Conservation (phyloP, 2,329 filamentous ascomycete genomes). For the Drechslerella stenobrocha region DNA sequence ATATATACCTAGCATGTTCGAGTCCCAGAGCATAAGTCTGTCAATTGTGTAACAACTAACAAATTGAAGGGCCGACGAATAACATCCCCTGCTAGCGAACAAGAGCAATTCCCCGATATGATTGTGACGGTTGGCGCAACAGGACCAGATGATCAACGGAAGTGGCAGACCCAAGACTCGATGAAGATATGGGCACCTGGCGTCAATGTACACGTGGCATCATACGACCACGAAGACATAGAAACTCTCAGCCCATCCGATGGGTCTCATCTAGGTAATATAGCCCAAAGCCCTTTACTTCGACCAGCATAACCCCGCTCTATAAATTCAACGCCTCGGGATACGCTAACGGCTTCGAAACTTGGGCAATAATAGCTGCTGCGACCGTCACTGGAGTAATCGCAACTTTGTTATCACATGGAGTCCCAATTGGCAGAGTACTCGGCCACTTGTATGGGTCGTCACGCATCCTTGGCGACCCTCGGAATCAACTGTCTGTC, state of each 20-base stretch:
- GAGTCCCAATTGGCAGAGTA: not conserved
- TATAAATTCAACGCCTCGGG: too few species aligned
- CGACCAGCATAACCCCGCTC: too few species aligned
- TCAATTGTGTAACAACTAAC: not conserved
- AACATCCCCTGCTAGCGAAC: not conserved
- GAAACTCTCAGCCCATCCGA: not conserved
- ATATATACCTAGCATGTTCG: too few species aligned
- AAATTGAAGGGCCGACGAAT: not conserved
- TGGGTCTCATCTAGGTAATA: slow-evolving; percentile 4
- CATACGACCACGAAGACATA: not conserved
- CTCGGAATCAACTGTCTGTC: slow-evolving; percentile 4
- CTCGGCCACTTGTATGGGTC: slow-evolving; percentile 6
- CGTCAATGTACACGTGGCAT: slow-evolving; percentile 5
- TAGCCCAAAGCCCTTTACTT: too few species aligned
- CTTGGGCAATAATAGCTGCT: not conserved
- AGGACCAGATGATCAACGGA: not conserved
- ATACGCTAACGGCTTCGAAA: too few species aligned
- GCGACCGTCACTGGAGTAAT: slow-evolving; percentile 4
- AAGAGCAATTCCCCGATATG: not conserved
- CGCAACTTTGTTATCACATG: slow-evolving; percentile 7
- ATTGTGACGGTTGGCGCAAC: slow-evolving; percentile 7
- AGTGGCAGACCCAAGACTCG: not conserved
- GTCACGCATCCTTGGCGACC: not conserved
- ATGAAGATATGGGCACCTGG: slow-evolving; percentile 12
- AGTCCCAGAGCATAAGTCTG: too few species aligned